Base-by-base conservation (phyloP, 208 protist species). In the Leptomonas pyrrhocoris region DNA sequence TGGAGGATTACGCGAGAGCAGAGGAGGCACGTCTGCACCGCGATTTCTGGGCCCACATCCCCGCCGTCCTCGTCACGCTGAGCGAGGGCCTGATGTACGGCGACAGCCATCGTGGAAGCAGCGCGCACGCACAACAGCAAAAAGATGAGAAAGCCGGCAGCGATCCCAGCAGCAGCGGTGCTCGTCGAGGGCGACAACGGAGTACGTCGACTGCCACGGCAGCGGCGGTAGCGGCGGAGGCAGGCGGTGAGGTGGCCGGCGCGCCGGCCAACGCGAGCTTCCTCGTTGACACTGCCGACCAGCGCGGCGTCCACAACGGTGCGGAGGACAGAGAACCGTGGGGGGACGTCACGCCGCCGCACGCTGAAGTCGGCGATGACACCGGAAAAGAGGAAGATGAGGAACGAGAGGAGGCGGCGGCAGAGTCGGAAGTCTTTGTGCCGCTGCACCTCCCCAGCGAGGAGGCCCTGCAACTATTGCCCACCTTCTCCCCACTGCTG, bases 11-110 rank as follows among this genome's bases (percentile, higher is more conserved):
- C 31, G 64, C 58, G 16, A 58, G 2, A 49, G 72, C 62, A 21
- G 72, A 77, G 38, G 72, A 77, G 49, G 30, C 61, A 21, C 72
- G 64, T 25, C 61, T 81, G 60, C 77, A 81, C 51, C 73, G 77
- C 54, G 77, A 81, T 48, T 81, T 81, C 55, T 81, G 77, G 77
- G 64, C 73, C 1, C 71, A 75, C 66, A 74, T 81, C n/a, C 56
- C 72, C 16, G 58, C 72, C 58, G 72, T 77, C 58, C 72, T 77
- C 51, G 63, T 59, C 36, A 77, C 77, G 15, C 61, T 81, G 40
- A 31, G 57, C 38, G 77, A 81, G 50, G 77, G 77, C 11, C 18
- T 81, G 5, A 75, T 81, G 59, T 81, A 74, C 66, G 56, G 66
- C 19, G 57, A 55, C 59, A 51, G 54, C 27, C 46, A 67, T 23